Evolutionary conservation across 2,329 filamentous ascomycete species (phyloP).

Genomic region (Didymella arachidicola): DNA sequence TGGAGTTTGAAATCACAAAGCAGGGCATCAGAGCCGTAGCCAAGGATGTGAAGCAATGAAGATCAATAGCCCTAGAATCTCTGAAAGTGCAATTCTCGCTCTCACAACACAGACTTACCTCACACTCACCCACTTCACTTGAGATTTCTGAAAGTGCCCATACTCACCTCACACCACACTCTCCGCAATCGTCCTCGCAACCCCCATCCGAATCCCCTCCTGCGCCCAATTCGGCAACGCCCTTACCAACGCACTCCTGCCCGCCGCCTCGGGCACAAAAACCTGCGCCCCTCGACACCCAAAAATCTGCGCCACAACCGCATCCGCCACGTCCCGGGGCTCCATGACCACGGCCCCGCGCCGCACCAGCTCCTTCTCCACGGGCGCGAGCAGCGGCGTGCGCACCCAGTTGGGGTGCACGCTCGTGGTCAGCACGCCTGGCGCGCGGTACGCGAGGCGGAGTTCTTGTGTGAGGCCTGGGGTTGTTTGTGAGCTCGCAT

Average conservation of each 20-base stretch:
- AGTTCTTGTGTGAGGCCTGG: constrained; percentile 51
- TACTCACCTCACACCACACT: background rate
- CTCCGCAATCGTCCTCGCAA: constrained; percentile 29
- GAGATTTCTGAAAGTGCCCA: too few relatives aligned
- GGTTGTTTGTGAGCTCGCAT: too few relatives aligned
- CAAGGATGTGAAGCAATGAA: constrained; percentile 21
- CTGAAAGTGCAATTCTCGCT: too few relatives aligned
- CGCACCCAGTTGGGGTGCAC: constrained; percentile 55
- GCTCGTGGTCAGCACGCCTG: constrained; percentile 52
- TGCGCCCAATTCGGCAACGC: constrained; percentile 60
- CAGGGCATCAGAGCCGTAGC: constrained; percentile 38
- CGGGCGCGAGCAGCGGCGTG: constrained; percentile 51
- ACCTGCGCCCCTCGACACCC: constrained; percentile 52
- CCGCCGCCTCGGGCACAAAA: constrained; percentile 42
- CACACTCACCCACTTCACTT: too few relatives aligned
- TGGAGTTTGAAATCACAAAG: constrained; percentile 74
- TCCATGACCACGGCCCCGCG: constrained; percentile 47
- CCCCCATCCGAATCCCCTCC: constrained; percentile 43
- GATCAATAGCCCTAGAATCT: background rate
- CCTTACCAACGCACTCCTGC: constrained; percentile 47
- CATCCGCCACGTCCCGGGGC: constrained; percentile 50
- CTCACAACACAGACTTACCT: background rate
- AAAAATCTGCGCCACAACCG: constrained; percentile 53
- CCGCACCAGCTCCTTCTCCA: constrained; percentile 43
- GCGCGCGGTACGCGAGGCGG: constrained; percentile 49